A percentile compares a stretch with the other conserved stretches of the same genome.
Evolutionary conservation across 345 rosid species (phyloP).

Genomic region (Syzygium aqueum): DNA sequence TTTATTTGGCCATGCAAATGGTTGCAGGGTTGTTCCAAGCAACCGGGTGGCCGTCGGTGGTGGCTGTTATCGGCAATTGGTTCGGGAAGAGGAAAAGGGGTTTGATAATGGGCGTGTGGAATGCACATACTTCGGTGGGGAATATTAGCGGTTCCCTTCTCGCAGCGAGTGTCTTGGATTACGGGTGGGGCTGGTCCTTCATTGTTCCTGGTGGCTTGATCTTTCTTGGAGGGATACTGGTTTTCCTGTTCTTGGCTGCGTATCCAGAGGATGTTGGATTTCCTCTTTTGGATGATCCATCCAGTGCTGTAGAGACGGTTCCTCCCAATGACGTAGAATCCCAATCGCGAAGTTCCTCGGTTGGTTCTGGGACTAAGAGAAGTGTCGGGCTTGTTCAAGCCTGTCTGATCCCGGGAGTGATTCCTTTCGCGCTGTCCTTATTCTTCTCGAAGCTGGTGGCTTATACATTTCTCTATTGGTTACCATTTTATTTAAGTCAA

Average conservation of each 20-base stretch:
- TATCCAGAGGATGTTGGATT: slow-evolving; percentile 92
- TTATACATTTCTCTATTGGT: slow-evolving; percentile 85
- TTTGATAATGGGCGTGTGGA: slow-evolving; percentile 96
- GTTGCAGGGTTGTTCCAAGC: slow-evolving; percentile 86
- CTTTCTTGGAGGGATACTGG: slow-evolving; percentile 56
- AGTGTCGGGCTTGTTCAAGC: slow-evolving; percentile 83
- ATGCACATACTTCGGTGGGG: slow-evolving; percentile 92
- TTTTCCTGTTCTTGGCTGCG: slow-evolving; percentile 73
- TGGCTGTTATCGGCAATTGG: slow-evolving; percentile 96
- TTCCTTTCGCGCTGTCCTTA: slow-evolving; percentile 79
- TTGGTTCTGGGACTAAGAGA: slow-evolving; percentile 38
- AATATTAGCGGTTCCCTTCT: slow-evolving; percentile 84
- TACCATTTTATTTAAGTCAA: slow-evolving; percentile 87
- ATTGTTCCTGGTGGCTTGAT: slow-evolving; percentile 73
- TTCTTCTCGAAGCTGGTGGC: slow-evolving; percentile 94
- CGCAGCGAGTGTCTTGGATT: slow-evolving; percentile 80
- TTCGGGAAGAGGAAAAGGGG: slow-evolving; percentile 88
- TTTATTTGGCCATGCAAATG: slow-evolving; percentile 74
- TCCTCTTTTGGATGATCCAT: slow-evolving; percentile 25
- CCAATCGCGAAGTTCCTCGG: background rate
- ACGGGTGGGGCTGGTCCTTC: slow-evolving; percentile 98
- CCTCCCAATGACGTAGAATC: slow-evolving; percentile 23
- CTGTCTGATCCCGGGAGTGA: slow-evolving; percentile 87
- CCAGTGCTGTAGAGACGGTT: background rate
- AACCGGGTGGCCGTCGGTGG: slow-evolving; percentile 97